Evolutionary conservation across 169 alveolate genomes (phyloP), one percentile per base, ranked within the genome.

Genomic region (Plasmodium vivax): DNA sequence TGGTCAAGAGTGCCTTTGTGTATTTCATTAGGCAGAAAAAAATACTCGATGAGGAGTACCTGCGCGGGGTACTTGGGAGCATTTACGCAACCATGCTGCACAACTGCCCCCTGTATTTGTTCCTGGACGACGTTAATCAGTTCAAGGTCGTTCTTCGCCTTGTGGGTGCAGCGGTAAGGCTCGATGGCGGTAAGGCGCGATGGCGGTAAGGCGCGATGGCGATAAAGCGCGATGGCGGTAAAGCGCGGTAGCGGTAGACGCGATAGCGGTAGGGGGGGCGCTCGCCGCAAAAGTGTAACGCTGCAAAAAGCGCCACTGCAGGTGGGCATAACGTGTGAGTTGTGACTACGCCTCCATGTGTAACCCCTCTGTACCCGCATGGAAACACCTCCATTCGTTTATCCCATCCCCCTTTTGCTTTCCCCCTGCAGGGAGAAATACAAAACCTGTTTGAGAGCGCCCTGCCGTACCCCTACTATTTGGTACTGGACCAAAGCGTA

Each of bases 1-100:
- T 92, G 36, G 75, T 92, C 2, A 92, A 92, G 74, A 71, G 77
- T 73, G 32, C 95, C 43, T 92, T 47, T 92, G 19, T 92, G 27
- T 92, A 92, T 82, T 92, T 92, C 51, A 83, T 92, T 83, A 81
- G 84, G 73, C 95, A 92, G 58, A 92, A 73, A 81, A 92, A 82
- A 82, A 23, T 45, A 27, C 72, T 82, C 19, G 68, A 92, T 75
- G 85, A 23, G 43, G 77, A 81, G 5, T 92, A 92, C 43, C 62
- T 92, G 7, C 30, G 19, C 10, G 58, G 16, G 41, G 43, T 92
- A 47, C 75, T 92, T 43, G 5, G 32, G 3, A 82, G 80, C 56
- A 41, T 83, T 9, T 82, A 82, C 58, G 2, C 85, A 3, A 43
- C 62, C 32, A 81, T 92, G 92, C 32, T 92, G 34, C 85, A 92